Base-by-base conservation (phyloP, 2,329 filamentous ascomycete genomes). In the Calonectria crousiana region DNA sequence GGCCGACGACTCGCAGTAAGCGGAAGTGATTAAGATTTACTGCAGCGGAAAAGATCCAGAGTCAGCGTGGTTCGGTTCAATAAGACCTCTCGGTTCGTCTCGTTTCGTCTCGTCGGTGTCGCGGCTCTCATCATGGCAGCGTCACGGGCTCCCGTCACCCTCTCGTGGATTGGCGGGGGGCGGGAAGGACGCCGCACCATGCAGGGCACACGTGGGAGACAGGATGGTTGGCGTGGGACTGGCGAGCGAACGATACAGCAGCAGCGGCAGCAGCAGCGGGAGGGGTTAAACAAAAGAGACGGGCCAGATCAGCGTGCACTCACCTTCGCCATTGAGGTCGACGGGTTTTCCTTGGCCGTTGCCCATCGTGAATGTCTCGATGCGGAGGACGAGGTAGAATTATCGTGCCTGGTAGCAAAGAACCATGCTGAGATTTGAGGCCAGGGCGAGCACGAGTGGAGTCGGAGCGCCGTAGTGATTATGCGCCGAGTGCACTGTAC, bases 21-120 rank as follows among this genome's bases (percentile, higher is more conserved):
- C 96, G 95, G 86, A 99, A 99, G 86, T 99, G 97, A 83, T 98
- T 98, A 80, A 99, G 93, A 85, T 96, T 98, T 80, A 98, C 97
- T 98, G 81, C 53, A 65, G 73, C 38, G 41, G 30, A 49, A 62
- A 64, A 28, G 66, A 44, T 44, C 34, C 66, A 58, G n/a, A 49
- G 73, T 79, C 41, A 77, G 68, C 60, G 30, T 65, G 28, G 52
- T 62, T 10, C 41, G 20, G 34, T n/a, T 56, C 41, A 41, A 49
- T 69, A 11, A 53, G 18, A 6, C 14, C 41, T 41, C 11, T 36
- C 34, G 30, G 16, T 16, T 68, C 20, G n/a, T 56, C 13, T 64
- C 56, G 30, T 67, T 30, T 14, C 30, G 32, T 26, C 30, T 60
- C n/a, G 23, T 30, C 52, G 30, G 44, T 49, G 26, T 69, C 51